Evolutionary conservation across 192 early-diverging fungal genomes (phyloP).

Genomic region (Gryganskiella cystojenkinii): DNA sequence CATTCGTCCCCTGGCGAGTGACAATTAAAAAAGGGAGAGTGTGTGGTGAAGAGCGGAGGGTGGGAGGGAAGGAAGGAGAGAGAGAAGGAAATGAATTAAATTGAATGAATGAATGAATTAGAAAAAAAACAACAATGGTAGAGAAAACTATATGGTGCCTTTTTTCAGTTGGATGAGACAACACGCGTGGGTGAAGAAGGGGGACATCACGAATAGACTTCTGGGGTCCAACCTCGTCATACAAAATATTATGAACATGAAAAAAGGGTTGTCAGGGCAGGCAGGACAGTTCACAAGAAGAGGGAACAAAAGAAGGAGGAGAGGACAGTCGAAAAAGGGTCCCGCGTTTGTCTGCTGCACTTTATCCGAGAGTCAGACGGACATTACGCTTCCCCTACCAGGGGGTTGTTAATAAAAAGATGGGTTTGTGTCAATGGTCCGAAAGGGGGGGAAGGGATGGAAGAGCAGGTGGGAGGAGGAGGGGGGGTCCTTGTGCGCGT

Average conservation of each 20-base stretch:
- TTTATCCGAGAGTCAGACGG: too few species aligned
- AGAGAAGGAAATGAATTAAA: neutral
- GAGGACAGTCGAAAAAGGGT: neutral
- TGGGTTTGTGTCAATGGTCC: too few species aligned
- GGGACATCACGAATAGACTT: neutral
- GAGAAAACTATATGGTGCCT: too few species aligned
- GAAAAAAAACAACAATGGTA: neutral
- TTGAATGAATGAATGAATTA: neutral
- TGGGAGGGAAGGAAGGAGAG: neutral
- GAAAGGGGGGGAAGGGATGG: too few species aligned
- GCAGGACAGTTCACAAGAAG: too few species aligned
- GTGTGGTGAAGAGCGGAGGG: neutral
- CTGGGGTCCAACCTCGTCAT: neutral
- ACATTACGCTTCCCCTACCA: too few species aligned
- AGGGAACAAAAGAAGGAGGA: neutral
- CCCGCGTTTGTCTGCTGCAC: neutral
- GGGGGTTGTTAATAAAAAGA: too few species aligned
- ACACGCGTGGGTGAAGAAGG: neutral
- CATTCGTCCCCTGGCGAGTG: neutral
- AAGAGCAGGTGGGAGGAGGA: too few species aligned
- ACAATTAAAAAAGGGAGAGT: neutral
- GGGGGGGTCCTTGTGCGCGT: too few species aligned
- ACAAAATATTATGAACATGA: neutral
- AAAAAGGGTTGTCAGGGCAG: too few species aligned
- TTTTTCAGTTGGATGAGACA: too few species aligned